Conservation (phyloP, 2,329 filamentous ascomycete species). For the Sporothrix euskadiensis region DNA sequence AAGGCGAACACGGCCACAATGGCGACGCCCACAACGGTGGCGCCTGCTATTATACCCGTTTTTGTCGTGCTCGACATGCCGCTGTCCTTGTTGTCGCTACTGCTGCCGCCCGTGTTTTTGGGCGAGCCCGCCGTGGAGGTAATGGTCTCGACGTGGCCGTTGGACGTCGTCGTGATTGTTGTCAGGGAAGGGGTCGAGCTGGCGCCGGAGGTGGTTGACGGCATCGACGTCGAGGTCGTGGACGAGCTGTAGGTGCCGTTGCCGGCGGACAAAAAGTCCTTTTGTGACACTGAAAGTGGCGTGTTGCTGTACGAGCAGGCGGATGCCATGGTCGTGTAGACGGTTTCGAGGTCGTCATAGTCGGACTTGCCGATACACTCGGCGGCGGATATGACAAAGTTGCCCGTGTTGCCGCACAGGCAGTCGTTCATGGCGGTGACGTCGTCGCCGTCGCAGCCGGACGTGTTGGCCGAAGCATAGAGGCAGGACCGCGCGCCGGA, state of each 20-base stretch:
- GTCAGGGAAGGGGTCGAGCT: conserved; percentile 28
- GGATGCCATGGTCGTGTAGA: conserved; percentile 47
- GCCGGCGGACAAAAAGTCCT: conserved; percentile 45
- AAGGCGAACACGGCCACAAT: conserved; percentile 32
- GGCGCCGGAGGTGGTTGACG: conserved; percentile 12
- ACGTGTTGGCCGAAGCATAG: conserved; percentile 42
- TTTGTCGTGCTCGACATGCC: conserved; percentile 35
- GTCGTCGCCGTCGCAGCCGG: conserved; percentile 46
- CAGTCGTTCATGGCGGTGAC: conserved; percentile 49
- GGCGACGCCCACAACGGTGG: conserved; percentile 31
- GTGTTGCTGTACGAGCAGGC: conserved; percentile 50
- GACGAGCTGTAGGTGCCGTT: conserved; percentile 24
- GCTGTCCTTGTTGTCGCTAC: conserved; percentile 13
- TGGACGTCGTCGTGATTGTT: conserved; percentile 29
- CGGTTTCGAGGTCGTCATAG: conserved; percentile 43
- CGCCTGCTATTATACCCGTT: conserved; percentile 37
- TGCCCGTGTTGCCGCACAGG: conserved; percentile 51
- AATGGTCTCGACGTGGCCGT: conserved; percentile 26
- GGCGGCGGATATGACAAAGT: conserved; percentile 52
- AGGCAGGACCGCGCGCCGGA: conserved; percentile 47
- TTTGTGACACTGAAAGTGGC: conserved; percentile 45
- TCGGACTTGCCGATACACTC: conserved; percentile 47
- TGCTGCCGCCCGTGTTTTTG: neutral
- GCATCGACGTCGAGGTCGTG: neutral
- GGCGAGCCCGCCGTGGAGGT: conserved; percentile 23